Evolutionary conservation across 192 early-diverging fungal species (phyloP), one percentile per base, ranked within the genome.

Genomic region (Linnemannia elongata): DNA sequence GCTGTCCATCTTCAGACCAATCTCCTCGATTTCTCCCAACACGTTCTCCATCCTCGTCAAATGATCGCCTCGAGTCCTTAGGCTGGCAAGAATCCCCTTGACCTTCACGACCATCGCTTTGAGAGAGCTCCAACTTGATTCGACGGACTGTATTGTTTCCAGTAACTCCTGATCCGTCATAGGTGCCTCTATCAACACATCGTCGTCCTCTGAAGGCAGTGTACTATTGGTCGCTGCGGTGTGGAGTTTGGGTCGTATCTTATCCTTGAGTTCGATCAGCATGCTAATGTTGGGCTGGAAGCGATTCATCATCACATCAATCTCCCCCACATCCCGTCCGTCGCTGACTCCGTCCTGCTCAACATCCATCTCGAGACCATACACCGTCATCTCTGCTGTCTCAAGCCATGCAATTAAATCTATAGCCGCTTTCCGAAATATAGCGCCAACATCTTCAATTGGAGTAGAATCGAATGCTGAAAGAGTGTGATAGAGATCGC

Each of bases 51-150:
- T 83, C 22, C 60, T 75, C 7, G 82, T 77, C 47, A 83, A 55
- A 18, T 81, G 72, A 13, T 77, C 78, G 27, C 79, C 72, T 24
- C 82, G 78, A 18, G 57, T 44, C 27, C 79, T 76, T n/a, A 79
- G 72, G 17, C 84, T 89, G 1, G 81, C 73, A 55, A 91, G 75
- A 15, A 89, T 81, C 22, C 90, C 92, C 66, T 89, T 91, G 36
- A 93, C 88, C 35, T 83, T 90, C 33, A 83, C 79, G 39, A 92
- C 75, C 74, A 90, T 90, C 41, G 87, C 71, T 44, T 90, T 90
- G 35, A 90, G 79, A 8, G 87, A 85, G n/a, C 76, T 80, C 92
- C 92, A 93, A 55, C 90, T 91, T 20, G 85, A 87, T 39, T 90
- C 82, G 22, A 92, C 79, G 41, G 89, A 85, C 13, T 83, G 88